Base-by-base conservation (phyloP, 139 green algal species). In the Micractinium sp. region DNA sequence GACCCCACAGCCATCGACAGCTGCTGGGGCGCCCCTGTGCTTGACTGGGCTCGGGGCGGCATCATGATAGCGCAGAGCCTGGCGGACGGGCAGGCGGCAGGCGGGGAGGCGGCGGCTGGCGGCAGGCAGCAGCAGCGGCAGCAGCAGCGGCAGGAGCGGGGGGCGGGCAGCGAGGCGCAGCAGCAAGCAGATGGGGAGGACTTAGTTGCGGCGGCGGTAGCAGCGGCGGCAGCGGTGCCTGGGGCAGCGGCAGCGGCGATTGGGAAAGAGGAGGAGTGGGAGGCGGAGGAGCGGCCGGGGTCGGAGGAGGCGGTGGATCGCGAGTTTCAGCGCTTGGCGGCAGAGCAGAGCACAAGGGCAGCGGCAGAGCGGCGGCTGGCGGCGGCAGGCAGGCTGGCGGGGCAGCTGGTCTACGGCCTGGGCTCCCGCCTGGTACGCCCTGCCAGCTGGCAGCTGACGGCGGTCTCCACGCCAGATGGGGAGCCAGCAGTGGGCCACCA, bases 291-390 rank as follows among this genome's bases (percentile, higher is more conserved):
- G 83, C 36, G 66, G 83, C 38, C 67, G 38, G 66, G 71, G 16
- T 87, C 83, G 18, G 83, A 87, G 67, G 83, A 87, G 31, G 83
- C 83, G 16, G 33, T 81, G 47, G 83, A 87, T 79, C 23, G 36
- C 0, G 38, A 80, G 38, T 38, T 39, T 66, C 9, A 29, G 67
- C 67, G 71, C 25, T 67, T 67, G 22, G 67, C 83, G 29, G 66
- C 67, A 66, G 63, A 35, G 39, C 83, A 81, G 83, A n/a, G 5
- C 66, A 39, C 29, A 0, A 18, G 61, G 18, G 66, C 47, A 29
- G 16, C n/a, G 12, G 63, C 66, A 3, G 29, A 53, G 39, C 83
- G 66, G 67, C 66, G 83, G 27, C 16, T 87, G 27, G 83, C 66
- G 3, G n/a, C 83, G 3, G 66, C 83, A 15, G 83, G 83, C 38